A percentile compares a stretch with the other conserved stretches of the same genome.
Conservation (phyloP, 163 green algal species). For the Coccomyxa subellipsoidea region DNA sequence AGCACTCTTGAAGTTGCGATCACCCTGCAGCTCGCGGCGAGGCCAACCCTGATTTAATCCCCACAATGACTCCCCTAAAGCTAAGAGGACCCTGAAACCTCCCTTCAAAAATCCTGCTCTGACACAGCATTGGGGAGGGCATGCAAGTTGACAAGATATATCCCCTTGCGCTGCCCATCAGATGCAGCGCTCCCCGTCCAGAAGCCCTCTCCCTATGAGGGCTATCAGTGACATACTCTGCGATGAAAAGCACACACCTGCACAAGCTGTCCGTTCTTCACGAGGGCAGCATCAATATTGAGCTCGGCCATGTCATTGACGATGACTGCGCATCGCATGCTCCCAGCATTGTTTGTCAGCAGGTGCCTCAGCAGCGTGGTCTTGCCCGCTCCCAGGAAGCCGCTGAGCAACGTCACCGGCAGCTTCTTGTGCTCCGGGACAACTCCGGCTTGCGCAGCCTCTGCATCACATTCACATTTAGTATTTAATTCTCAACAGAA, state of each 20-base stretch:
- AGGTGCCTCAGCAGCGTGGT: slow-evolving; percentile 79
- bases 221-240: not conserved
- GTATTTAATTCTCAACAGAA: not conserved
- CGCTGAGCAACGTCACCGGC: slow-evolving; percentile 65
- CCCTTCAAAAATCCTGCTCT: no score
- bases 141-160: no score
- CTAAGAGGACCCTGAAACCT: no score
- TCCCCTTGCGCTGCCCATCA: no score
- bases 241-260: not conserved
- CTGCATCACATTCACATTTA: not conserved
- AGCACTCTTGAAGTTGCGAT: no score
- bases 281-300: slow-evolving; percentile 80
- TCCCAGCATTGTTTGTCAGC: slow-evolving; percentile 58
- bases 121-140: no score
- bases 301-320: slow-evolving; percentile 93
- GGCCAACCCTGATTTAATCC: no score
- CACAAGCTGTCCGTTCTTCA: slow-evolving; percentile 27
- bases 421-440: slow-evolving; percentile 23
- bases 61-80: no score
- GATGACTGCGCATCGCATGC: slow-evolving; percentile 60
- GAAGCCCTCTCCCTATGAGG: no score
- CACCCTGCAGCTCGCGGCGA: no score
- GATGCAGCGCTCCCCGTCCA: no score
- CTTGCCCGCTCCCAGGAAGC: slow-evolving; percentile 72
- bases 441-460: not conserved